phyloP scores from a whole-genome alignment of 371 early-diverging fungal genomes.

The Mucor piriformis region DNA sequence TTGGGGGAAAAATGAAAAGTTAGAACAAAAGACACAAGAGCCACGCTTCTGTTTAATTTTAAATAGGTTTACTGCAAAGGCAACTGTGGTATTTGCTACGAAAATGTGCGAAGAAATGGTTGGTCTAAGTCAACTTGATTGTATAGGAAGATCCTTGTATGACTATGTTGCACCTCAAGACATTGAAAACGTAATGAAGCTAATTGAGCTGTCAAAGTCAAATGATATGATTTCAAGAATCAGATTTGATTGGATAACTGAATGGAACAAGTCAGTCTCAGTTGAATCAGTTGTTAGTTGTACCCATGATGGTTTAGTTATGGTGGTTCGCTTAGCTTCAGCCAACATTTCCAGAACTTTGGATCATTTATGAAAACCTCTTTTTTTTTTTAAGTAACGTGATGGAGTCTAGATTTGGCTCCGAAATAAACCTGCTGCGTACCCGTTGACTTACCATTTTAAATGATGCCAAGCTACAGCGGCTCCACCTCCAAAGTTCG shows the following conservation, averaged over 20 bases:
- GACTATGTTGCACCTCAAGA: conserved; percentile 14
- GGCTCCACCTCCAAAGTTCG: too few species aligned
- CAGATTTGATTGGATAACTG: conserved; percentile 26
- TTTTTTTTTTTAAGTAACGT: too few species aligned
- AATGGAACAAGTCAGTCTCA: neutral
- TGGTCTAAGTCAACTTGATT: conserved; percentile 2
- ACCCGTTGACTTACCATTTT: neutral
- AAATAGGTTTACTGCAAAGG: conserved; percentile 16
- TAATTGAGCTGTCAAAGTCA: conserved; percentile 17
- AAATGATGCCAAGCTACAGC: too few species aligned
- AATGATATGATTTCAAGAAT: conserved; percentile 13
- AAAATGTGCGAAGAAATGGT: conserved; percentile 14
- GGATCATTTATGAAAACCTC: too few species aligned
- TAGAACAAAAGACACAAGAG: conserved; percentile 18
- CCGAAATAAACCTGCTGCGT: neutral
- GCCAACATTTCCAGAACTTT: too few species aligned
- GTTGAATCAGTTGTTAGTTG: conserved; percentile 43
- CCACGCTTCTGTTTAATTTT: conserved; percentile 31
- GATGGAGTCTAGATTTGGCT: too few species aligned
- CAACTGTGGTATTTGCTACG: conserved; percentile 28
- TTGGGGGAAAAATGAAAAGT: conserved; percentile 26
- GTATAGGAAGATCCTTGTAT: conserved; percentile 18
- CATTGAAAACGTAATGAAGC: conserved; percentile 7
- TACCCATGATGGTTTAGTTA: conserved; percentile 52
- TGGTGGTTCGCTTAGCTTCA: conserved; percentile 20